Evolutionary conservation across 495 filamentous ascomycete species (phyloP).

Genomic region (Collariella sp.): DNA sequence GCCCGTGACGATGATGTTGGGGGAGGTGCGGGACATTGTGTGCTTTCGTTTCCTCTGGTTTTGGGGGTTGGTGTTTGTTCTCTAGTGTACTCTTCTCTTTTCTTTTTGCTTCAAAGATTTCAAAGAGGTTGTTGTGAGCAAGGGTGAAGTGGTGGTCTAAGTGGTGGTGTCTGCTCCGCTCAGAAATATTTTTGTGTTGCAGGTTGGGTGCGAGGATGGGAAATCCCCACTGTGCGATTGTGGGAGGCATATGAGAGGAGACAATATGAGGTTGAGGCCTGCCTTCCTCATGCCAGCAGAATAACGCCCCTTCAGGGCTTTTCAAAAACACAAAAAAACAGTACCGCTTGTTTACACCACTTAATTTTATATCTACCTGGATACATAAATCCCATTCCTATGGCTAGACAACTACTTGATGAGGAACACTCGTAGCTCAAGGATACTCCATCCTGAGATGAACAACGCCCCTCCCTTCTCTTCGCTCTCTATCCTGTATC

Average conservation of each 20-base stretch:
- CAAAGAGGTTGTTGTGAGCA: neutral
- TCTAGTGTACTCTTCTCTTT: neutral
- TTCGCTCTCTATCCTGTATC: neutral
- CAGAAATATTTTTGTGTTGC: constrained; percentile 12
- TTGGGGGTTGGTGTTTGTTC: neutral
- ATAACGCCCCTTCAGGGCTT: too few species aligned
- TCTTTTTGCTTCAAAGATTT: neutral
- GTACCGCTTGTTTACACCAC: too few species aligned
- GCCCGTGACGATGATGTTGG: constrained; percentile 92
- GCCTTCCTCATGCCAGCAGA: too few species aligned
- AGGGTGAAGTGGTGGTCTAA: neutral
- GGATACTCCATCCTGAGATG: too few species aligned
- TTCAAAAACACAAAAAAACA: too few species aligned
- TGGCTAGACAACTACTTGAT: too few species aligned
- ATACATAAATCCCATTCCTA: too few species aligned
- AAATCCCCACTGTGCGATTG: constrained; percentile 8
- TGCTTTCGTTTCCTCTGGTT: constrained; percentile 21
- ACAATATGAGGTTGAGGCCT: too few species aligned
- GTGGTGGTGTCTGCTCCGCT: neutral
- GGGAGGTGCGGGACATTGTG: constrained; percentile 47
- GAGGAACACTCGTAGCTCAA: too few species aligned
- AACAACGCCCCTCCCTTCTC: neutral
- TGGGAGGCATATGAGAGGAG: too few species aligned
- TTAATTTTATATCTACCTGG: too few species aligned
- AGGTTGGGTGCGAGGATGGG: neutral